These are phyloP conservation scores for Alternaria gansuensis DNA, from an alignment of 2,329 filamentous ascomycete genomes.

Conservation along the genomic window DNA sequence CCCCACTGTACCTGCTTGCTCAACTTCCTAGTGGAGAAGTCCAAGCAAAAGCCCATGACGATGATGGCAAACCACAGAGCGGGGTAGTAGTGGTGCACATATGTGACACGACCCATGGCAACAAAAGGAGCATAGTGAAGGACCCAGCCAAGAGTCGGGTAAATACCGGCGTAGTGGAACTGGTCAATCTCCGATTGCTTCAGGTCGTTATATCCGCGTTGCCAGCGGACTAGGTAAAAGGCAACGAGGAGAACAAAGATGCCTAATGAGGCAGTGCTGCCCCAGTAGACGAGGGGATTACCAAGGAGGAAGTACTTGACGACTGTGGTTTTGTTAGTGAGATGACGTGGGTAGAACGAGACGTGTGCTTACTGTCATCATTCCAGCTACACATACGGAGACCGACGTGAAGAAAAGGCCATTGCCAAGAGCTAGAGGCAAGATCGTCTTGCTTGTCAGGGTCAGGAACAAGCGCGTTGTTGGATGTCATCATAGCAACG, in stretches of 20 bases:
- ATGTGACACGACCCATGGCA: conserved; percentile 97
- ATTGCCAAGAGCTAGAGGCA: conserved; percentile 97
- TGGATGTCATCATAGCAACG: conserved; percentile 99
- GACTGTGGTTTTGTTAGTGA: conserved; percentile 51
- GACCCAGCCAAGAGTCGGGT: conserved; percentile 93
- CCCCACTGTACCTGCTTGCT: conserved; percentile 70
- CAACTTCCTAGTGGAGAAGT: conserved; percentile 79
- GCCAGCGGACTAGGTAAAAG: conserved; percentile 95
- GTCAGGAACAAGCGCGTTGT: conserved; percentile 96
- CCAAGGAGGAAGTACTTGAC: conserved; percentile 99
- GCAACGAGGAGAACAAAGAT: conserved; percentile 74
- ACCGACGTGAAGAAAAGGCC: conserved; percentile 94
- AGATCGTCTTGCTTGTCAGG: conserved; percentile 99
- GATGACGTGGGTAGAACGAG: not conserved
- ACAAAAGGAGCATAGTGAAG: conserved; percentile 96
- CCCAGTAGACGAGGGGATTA: conserved; percentile 97
- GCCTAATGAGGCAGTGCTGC: conserved; percentile 80
- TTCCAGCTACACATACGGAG: conserved; percentile 99
- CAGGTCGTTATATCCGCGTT: conserved; percentile 89
- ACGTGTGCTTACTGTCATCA: conserved; percentile 67
- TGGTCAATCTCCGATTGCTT: conserved; percentile 83
- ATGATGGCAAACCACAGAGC: conserved; percentile 97
- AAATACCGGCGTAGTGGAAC: conserved; percentile 91
- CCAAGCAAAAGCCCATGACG: conserved; percentile 83
- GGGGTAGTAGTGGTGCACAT: conserved; percentile 99